Percentiles rank a stretch among this genome's conserved stretches.
phyloP scores from a whole-genome alignment of 176 grass and related monocot species.

The Juncus inflexus region DNA sequence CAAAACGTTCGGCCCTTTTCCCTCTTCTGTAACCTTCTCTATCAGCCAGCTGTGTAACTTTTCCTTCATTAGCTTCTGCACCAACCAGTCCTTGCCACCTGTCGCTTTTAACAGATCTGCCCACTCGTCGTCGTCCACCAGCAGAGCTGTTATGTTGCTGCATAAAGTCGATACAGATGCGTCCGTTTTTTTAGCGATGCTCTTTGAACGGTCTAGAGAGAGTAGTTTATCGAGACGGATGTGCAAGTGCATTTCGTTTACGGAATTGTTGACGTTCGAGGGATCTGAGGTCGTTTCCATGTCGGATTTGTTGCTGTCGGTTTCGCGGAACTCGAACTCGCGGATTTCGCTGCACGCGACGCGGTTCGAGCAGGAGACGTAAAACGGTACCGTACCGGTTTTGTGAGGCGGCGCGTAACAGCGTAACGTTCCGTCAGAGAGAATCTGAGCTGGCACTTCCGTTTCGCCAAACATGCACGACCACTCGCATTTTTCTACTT shows the following conservation, averaged over 20 bases:
- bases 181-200: slow-evolving; percentile 36
- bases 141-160: slow-evolving; percentile 65
- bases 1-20: slow-evolving; percentile 81
- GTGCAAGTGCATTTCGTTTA: slow-evolving; percentile 85
- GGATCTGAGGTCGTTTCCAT: slow-evolving; percentile 50
- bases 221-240: slow-evolving; percentile 90
- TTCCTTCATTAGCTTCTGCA: slow-evolving; percentile 76
- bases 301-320: slow-evolving; percentile 28
- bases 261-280: slow-evolving; percentile 22
- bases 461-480: slow-evolving; percentile 98
- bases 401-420: slow-evolving; percentile 70
- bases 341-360: slow-evolving; percentile 93
- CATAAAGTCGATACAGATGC: slow-evolving; percentile 51
- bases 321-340: slow-evolving; percentile 80
- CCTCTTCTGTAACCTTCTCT: slow-evolving; percentile 71
- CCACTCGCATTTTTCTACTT: slow-evolving; percentile 77
- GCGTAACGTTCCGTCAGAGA: slow-evolving; percentile 73
- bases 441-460: slow-evolving; percentile 78
- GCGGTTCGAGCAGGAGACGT: slow-evolving; percentile 93
- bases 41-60: slow-evolving; percentile 82
- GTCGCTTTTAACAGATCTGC: slow-evolving; percentile 23
- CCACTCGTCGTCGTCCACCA: slow-evolving; percentile 67
- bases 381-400: slow-evolving; percentile 81
- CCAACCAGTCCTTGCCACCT: slow-evolving; percentile 42
- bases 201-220: slow-evolving; percentile 52